Percentiles rank a stretch among this genome's conserved stretches.
Evolutionary conservation across 805 yeast genomes (phyloP).

Genomic region (Nakazawaea wyomingensis): DNA sequence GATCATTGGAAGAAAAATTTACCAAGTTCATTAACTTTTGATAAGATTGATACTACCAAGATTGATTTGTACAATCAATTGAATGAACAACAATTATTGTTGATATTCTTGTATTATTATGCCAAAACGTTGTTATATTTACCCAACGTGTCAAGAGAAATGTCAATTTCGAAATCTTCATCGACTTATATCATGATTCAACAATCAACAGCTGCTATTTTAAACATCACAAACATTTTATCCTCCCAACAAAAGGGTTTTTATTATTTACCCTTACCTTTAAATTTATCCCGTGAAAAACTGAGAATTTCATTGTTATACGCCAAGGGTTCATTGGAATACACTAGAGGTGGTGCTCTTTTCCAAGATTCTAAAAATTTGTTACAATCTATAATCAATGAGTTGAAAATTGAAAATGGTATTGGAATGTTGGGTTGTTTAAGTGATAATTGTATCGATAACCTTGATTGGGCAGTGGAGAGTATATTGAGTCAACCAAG

Average conservation of each 20-base stretch:
- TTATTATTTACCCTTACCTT: slow-evolving; percentile 54
- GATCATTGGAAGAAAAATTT: slow-evolving; percentile 77
- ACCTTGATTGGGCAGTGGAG: slow-evolving; percentile 55
- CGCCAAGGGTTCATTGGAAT: slow-evolving; percentile 75
- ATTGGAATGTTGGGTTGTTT: slow-evolving; percentile 57
- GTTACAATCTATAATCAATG: slow-evolving; percentile 43
- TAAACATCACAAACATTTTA: slow-evolving; percentile 40
- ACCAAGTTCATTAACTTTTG: slow-evolving; percentile 57
- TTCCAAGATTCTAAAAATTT: slow-evolving; percentile 63
- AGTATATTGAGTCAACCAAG: slow-evolving; percentile 50
- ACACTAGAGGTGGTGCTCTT: slow-evolving; percentile 76
- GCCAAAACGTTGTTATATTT: slow-evolving; percentile 60
- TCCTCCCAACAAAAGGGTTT: slow-evolving; percentile 31
- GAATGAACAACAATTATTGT: slow-evolving; percentile 43
- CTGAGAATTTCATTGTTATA: slow-evolving; percentile 60
- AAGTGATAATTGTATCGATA: slow-evolving; percentile 48
- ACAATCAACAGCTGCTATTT: slow-evolving; percentile 56
- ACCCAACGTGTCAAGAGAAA: slow-evolving; percentile 50
- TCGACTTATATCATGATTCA: slow-evolving; percentile 63
- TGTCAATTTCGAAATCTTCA: slow-evolving; percentile 34
- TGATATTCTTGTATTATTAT: slow-evolving; percentile 55
- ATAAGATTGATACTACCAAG: slow-evolving; percentile 47
- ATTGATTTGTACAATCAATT: slow-evolving; percentile 27
- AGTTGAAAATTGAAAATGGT: slow-evolving; percentile 45
- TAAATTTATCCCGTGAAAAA: slow-evolving; percentile 56